Evolutionary conservation across 2,329 filamentous ascomycete species (phyloP), one percentile per base, ranked within the genome.

Genomic region (Epichloe aotearoae): DNA sequence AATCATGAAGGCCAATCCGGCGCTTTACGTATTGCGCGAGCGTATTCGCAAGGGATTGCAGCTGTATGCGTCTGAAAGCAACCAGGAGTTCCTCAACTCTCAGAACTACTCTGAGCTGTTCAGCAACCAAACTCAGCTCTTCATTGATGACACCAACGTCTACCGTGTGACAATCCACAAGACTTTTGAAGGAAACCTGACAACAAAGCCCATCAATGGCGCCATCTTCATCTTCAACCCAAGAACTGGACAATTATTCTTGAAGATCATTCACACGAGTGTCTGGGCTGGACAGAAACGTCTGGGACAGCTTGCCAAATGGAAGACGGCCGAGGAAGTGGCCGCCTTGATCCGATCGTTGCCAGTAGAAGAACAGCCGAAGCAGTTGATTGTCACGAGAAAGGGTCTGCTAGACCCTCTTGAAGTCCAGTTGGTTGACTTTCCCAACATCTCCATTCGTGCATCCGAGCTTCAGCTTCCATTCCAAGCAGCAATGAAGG

Each of bases 221-320:
- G 93, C 94, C 44, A 97, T 98, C 66, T 98, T 98, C 75, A 98
- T 98, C 64, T 97, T 98, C 80, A 98, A 98, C 66, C 93, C 94
- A n/a, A 82, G 91, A 52, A 98, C 93, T 49, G 93, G 93, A 47
- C 93, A 98, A 64, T 72, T 98, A 39, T 98, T 98, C 81, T 71
- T 98, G 64, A 98, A 98, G 77, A 97, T 98, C 60, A 98, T 98
- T 58, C 94, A 98, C 70, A 98, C 93, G 1, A 96, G 90, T 63
- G 94, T 98, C 30, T 98, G 93, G 93, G 93, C 93, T 48, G 93
- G 93, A 50, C 93, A 98, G 71, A 98, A 98, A 70, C 94, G 93
- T 86, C 81, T 98, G 34, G 94, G 94, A 58, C 93, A 98, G 68
- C 73, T 98, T 58, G 93, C 93, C 45, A 98, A 98, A 66, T 98